Evolutionary conservation across 306 rosid genomes (phyloP).

Genomic region (Rubus parviflorus): DNA sequence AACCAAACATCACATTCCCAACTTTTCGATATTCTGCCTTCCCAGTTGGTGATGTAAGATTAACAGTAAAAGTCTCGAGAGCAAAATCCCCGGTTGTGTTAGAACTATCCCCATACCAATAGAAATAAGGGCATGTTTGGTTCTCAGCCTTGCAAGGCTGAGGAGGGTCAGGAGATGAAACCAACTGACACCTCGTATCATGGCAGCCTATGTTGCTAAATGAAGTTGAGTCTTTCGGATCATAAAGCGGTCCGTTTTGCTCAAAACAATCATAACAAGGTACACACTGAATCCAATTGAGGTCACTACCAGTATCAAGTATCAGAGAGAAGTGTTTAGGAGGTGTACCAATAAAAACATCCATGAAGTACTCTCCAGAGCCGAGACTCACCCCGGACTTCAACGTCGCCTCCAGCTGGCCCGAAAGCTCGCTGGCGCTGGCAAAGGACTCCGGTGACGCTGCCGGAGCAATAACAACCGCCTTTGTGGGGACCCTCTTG

Average conservation of each 20-base stretch:
- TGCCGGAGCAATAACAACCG: constrained; percentile 30
- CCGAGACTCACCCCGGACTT: constrained; percentile 95
- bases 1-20: constrained; percentile 90
- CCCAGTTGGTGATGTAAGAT: constrained; percentile 56
- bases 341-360: constrained; percentile 92
- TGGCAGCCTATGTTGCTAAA: constrained; percentile 68
- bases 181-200: constrained; percentile 64
- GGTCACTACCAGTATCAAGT: constrained; percentile 96
- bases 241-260: constrained; percentile 78
- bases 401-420: constrained; percentile 82
- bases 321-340: constrained; percentile 85
- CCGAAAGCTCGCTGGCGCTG: constrained; percentile 29
- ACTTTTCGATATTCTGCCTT: constrained; percentile 52
- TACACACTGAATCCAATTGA: constrained; percentile 94
- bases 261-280: constrained; percentile 93
- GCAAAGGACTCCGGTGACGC: constrained; percentile 46
- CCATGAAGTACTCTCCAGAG: constrained; percentile 97
- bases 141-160: constrained; percentile 67
- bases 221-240: constrained; percentile 73
- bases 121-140: constrained; percentile 83
- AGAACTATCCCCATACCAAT: constrained; percentile 97
- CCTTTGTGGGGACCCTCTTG: constrained; percentile 25
- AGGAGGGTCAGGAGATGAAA: constrained; percentile 88
- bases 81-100: constrained; percentile 94
- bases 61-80: constrained; percentile 76